These are phyloP conservation scores for Dactylellina haptotyla DNA, from an alignment of 2,329 filamentous ascomycete species.

Conservation along the genomic window DNA sequence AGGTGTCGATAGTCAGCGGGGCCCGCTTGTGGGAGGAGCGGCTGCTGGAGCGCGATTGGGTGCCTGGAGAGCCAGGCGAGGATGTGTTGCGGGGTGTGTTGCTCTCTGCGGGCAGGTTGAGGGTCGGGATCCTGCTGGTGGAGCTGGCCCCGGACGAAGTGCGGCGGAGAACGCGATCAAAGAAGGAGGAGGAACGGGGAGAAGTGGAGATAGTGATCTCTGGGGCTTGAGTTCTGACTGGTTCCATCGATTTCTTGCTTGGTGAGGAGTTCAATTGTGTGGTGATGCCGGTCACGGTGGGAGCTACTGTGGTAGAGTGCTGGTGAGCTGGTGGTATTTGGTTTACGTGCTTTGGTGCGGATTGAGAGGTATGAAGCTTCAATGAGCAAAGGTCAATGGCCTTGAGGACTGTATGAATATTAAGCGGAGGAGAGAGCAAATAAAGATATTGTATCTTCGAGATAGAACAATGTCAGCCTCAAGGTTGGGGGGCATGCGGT, in stretches of 20 bases:
- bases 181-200: slow-evolving; percentile 46
- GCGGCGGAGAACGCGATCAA: slow-evolving; percentile 46
- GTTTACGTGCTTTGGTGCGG: background rate
- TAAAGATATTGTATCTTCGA: slow-evolving; percentile 3
- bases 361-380: slow-evolving; percentile 3
- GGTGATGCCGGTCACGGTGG: background rate
- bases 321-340: background rate
- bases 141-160: slow-evolving; percentile 22
- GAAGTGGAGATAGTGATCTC: slow-evolving; percentile 48
- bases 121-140: slow-evolving; percentile 26
- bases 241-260: slow-evolving; percentile 35
- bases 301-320: background rate
- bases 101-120: slow-evolving; percentile 29
- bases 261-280: background rate
- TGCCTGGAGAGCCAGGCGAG: background rate
- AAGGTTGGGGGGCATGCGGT: slow-evolving; percentile 25
- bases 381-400: slow-evolving; percentile 10
- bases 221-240: slow-evolving; percentile 37
- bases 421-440: slow-evolving; percentile 2
- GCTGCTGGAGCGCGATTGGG: slow-evolving; percentile 38
- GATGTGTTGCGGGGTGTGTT: slow-evolving; percentile 47
- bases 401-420: background rate
- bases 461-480: slow-evolving; percentile 31
- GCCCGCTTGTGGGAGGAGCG: slow-evolving; percentile 46
- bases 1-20: slow-evolving; percentile 42